These are phyloP conservation scores for Aspergillus sp. DNA, from an alignment of 2,329 filamentous ascomycete species.

Conservation along the genomic window DNA sequence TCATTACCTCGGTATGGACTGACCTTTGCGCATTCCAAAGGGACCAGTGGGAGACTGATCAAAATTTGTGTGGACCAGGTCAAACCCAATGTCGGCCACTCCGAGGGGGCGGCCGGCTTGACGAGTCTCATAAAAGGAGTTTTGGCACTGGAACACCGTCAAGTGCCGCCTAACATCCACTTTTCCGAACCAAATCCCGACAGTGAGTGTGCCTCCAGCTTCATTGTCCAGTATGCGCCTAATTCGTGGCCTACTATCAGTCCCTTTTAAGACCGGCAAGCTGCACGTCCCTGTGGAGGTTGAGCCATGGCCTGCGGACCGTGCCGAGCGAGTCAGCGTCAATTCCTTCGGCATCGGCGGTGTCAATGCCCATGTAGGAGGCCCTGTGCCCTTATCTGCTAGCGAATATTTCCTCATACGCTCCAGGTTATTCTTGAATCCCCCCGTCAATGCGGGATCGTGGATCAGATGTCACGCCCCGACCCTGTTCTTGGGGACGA, in stretches of 20 bases:
- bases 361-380: constrained; percentile 13
- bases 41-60: neutral
- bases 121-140: constrained; percentile 22
- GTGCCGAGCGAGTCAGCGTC: constrained; percentile 24
- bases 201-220: neutral
- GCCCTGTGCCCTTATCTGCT: neutral
- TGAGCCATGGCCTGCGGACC: constrained; percentile 21
- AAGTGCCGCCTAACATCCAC: constrained; percentile 19
- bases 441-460: neutral
- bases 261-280: constrained; percentile 8
- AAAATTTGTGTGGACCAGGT: neutral
- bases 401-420: neutral
- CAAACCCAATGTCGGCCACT: constrained; percentile 25
- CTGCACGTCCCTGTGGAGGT: neutral
- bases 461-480: neutral
- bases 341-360: constrained; percentile 32
- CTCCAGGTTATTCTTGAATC: constrained; percentile 11
- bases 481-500: neutral
- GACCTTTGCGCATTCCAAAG: no score
- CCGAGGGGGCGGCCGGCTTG: constrained; percentile 19
- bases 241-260: neutral
- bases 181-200: constrained; percentile 28
- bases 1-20: constrained; percentile 14
- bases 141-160: constrained; percentile 17
- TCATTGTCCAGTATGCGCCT: neutral